Conservation (phyloP, 495 filamentous ascomycete genomes). For the Hypoxylon fragiforme region DNA sequence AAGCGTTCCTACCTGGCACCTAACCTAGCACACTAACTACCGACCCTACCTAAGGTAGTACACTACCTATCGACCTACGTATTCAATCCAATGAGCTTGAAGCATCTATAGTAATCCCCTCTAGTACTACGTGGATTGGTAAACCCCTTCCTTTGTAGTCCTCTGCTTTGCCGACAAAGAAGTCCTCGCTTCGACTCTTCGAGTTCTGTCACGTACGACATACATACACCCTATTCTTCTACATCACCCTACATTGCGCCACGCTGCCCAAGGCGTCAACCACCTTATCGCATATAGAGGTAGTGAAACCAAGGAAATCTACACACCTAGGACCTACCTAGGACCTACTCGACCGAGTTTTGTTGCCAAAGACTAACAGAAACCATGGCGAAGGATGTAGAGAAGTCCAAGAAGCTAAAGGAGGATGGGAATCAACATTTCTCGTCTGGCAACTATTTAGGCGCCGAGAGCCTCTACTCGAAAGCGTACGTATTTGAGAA, state of each 20-base stretch:
- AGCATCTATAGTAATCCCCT: background rate
- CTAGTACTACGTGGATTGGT: background rate
- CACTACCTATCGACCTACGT: background rate
- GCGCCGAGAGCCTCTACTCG: constrained; percentile 78
- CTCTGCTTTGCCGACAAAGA: constrained; percentile 14
- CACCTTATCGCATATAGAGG: background rate
- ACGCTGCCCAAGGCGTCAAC: too few relatives aligned
- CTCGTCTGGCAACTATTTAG: constrained; percentile 67
- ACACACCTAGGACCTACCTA: background rate
- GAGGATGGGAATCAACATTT: constrained; percentile 67
- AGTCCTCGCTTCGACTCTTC: background rate
- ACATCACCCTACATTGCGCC: too few relatives aligned
- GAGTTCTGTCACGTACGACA: background rate
- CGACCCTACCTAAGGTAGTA: background rate
- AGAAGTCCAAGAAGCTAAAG: constrained; percentile 49
- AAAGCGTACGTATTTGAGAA: constrained; percentile 67
- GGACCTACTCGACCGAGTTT: background rate
- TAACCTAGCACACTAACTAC: background rate
- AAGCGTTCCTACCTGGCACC: background rate
- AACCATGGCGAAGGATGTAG: constrained; percentile 22
- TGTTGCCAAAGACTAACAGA: background rate
- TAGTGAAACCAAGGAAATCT: background rate
- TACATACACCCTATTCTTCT: background rate
- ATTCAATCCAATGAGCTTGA: background rate
- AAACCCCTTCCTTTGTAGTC: constrained; percentile 3